Percentiles rank a stretch among this genome's conserved stretches.
These are phyloP conservation scores for Paecilomyces niveus DNA, from an alignment of 2,329 filamentous ascomycete species.

Conservation along the genomic window DNA sequence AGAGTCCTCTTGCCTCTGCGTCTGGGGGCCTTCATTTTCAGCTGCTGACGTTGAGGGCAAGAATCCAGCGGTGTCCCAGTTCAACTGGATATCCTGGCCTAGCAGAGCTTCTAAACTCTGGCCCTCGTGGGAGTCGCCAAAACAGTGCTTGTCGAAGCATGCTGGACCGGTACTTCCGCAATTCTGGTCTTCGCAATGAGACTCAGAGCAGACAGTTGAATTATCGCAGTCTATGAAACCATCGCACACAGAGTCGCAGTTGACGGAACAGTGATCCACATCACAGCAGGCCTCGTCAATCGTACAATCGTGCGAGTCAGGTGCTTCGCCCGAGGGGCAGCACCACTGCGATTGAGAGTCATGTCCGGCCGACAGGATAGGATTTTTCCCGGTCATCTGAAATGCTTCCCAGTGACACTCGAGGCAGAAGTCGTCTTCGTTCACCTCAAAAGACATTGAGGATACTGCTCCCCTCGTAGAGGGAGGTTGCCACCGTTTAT, in stretches of 20 bases:
- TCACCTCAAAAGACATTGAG: constrained; percentile 24
- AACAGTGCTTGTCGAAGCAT: constrained; percentile 35
- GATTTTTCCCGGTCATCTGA: constrained; percentile 24
- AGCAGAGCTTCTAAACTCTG: constrained; percentile 25
- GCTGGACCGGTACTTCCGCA: constrained; percentile 24
- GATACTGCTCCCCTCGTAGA: neutral
- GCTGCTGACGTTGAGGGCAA: constrained; percentile 16
- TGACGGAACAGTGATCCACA: constrained; percentile 29
- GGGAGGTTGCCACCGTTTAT: neutral
- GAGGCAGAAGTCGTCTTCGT: constrained; percentile 29
- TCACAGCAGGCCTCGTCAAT: constrained; percentile 33
- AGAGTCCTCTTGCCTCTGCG: constrained; percentile 14
- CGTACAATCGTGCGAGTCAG: constrained; percentile 18
- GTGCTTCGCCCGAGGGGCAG: constrained; percentile 20
- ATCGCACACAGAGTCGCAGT: constrained; percentile 34
- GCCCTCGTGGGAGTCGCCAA: constrained; percentile 15
- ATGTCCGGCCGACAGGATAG: constrained; percentile 15
- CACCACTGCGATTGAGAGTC: constrained; percentile 19
- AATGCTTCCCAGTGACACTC: constrained; percentile 36
- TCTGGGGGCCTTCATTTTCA: constrained; percentile 11
- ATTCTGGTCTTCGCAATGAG: constrained; percentile 18
- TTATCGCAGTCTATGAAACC: constrained; percentile 35
- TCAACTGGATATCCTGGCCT: constrained; percentile 22
- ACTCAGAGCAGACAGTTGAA: constrained; percentile 28
- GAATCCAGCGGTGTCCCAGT: constrained; percentile 20